A percentile compares a stretch with the other conserved stretches of the same genome.
Conservation (phyloP, 345 rosid species). For the Adansonia digitata region DNA sequence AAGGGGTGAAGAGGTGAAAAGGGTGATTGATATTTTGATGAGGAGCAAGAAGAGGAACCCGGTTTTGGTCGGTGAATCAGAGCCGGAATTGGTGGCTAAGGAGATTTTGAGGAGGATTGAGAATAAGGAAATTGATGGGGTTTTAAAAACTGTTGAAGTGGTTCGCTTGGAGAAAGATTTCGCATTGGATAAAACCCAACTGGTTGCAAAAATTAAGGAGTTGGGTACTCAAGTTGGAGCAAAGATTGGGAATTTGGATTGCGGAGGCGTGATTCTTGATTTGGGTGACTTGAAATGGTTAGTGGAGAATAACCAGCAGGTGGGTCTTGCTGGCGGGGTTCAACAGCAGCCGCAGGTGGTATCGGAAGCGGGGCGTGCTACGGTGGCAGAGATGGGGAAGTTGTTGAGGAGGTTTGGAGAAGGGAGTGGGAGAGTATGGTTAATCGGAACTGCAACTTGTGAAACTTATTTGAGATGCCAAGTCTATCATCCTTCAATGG, state of each 20-base stretch:
- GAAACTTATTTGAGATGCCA: slow-evolving; percentile 25
- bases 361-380: slow-evolving; percentile 37
- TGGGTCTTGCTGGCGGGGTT: slow-evolving; percentile 11
- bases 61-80: slow-evolving; percentile 80
- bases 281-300: slow-evolving; percentile 96
- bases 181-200: slow-evolving; percentile 39
- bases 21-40: slow-evolving; percentile 56
- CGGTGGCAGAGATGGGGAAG: slow-evolving; percentile 57
- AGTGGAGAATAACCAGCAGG: slow-evolving; percentile 36
- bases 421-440: slow-evolving; percentile 49
- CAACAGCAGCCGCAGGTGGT: slow-evolving; percentile 34
- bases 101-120: slow-evolving; percentile 63
- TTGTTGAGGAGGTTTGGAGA: slow-evolving; percentile 15
- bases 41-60: slow-evolving; percentile 74
- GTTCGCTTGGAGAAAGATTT: slow-evolving; percentile 57
- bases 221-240: slow-evolving; percentile 50
- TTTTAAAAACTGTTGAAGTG: slow-evolving; percentile 51
- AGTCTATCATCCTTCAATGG: slow-evolving; percentile 40
- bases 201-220: slow-evolving; percentile 44
- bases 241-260: slow-evolving; percentile 34
- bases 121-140: slow-evolving; percentile 56
- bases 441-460: slow-evolving; percentile 90
- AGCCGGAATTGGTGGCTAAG: slow-evolving; percentile 60
- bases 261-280: slow-evolving; percentile 65
- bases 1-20: slow-evolving; percentile 58